Base-by-base conservation (phyloP, 768 basidiomycete genomes). In the Pisolithus albus region DNA sequence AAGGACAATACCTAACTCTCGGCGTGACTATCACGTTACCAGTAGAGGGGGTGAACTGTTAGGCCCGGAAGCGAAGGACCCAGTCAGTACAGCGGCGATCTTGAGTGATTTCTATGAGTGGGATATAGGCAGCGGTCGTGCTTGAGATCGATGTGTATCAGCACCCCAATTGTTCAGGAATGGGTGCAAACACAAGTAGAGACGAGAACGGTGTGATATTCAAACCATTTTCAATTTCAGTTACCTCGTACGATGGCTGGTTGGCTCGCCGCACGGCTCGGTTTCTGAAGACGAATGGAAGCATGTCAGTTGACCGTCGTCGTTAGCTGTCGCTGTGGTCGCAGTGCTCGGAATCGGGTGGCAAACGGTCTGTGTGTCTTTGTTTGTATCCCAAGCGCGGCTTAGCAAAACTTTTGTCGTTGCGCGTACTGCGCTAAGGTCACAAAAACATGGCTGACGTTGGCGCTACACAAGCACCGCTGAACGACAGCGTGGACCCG, bases 391-490 rank as follows among this genome's bases (percentile, higher is more conserved):
- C 15, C 13, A 46, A 43, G 36, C 40, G 56, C 58, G 63, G 64
- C 60, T 26, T 30, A 26, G 43, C 54, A 49, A 67, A 65, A 63
- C 52, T 65, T 68, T 57, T 54, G 51, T 52, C 54, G 6, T n/a
- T 45, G 24, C 23, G 26, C 16, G 44, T 11, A 44, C 51, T 53
- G 41, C 49, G n/a, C n/a, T n/a, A 39, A 53, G 41, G 39, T 49
- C 46, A 52, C 54, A 58, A 59, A 59, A 46, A 61, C 59, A 80
- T 82, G 81, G 68, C 80, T 61, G 78, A 81, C 73, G 68, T 70
- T 52, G 77, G 78, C 63, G 58, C 71, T 48, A 74, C 72, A 51
- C 73, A 73, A 57, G 68, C 72, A 9, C 55, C 69, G 30, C 58
- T 69, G 54, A 69, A 68, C 49, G 70, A 57, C 26, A 56, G 52